Evolutionary conservation across 352 stramenopile genomes (phyloP).

Genomic region (Phytophthora sojae): DNA sequence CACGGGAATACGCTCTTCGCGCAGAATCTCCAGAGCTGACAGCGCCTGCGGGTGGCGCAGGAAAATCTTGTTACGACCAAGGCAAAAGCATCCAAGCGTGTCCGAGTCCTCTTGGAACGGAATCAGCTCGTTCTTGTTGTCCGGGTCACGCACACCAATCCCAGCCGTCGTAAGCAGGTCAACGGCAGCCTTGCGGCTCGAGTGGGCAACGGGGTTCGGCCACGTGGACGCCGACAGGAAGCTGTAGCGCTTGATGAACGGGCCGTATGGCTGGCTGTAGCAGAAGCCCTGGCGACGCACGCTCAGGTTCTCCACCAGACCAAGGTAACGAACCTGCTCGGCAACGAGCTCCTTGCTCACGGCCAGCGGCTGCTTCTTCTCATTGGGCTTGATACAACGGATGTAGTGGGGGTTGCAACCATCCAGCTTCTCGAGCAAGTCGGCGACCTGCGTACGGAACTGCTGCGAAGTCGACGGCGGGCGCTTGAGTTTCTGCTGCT

Average conservation of each 20-base stretch:
- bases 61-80: conserved; percentile 92
- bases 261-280: conserved; percentile 82
- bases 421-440: conserved; percentile 86
- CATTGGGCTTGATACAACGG: conserved; percentile 92
- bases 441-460: conserved; percentile 81
- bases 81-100: conserved; percentile 78
- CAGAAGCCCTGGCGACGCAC: conserved; percentile 88
- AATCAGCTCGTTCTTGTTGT: conserved; percentile 56
- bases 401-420: conserved; percentile 93
- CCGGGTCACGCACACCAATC: conserved; percentile 63
- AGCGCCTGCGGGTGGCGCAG: conserved; percentile 89
- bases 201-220: conserved; percentile 69
- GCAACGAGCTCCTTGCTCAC: conserved; percentile 74
- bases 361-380: conserved; percentile 80
- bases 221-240: conserved; percentile 85
- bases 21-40: conserved; percentile 85
- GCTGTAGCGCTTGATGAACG: conserved; percentile 88
- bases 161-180: conserved; percentile 73
- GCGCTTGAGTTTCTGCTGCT: conserved; percentile 86
- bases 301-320: conserved; percentile 84
- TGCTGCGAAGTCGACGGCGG: conserved; percentile 85
- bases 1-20: conserved; percentile 76
- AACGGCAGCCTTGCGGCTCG: conserved; percentile 73
- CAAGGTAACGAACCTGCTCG: conserved; percentile 85
- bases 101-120: conserved; percentile 81